phyloP scores from a whole-genome alignment of 495 filamentous ascomycete species.

The Penicillium maclennaniae region DNA sequence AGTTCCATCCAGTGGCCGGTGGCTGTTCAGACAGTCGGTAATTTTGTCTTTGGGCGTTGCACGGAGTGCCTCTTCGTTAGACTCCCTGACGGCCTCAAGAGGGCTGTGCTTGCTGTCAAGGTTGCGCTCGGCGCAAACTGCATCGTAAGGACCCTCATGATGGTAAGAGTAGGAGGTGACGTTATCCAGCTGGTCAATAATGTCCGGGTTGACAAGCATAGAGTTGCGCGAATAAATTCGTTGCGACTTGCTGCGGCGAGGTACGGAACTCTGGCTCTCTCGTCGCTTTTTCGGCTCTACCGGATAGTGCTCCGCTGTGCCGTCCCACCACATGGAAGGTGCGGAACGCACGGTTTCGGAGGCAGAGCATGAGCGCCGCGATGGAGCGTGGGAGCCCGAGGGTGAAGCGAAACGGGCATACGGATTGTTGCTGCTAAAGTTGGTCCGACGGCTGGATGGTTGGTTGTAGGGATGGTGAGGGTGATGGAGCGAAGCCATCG shows the following conservation, averaged over 20 bases:
- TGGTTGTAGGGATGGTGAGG: slow-evolving; percentile 25
- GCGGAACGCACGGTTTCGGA: slow-evolving; percentile 25
- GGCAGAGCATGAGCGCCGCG: slow-evolving; percentile 25
- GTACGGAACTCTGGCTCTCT: slow-evolving; percentile 15
- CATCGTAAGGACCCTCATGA: slow-evolving; percentile 91
- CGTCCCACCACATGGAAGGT: slow-evolving; percentile 26
- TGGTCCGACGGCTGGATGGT: slow-evolving; percentile 6
- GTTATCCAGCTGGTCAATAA: slow-evolving; percentile 75
- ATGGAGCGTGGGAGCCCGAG: slow-evolving; percentile 19
- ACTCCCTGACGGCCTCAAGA: slow-evolving; percentile 68
- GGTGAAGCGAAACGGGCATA: slow-evolving; percentile 37
- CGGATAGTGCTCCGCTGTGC: slow-evolving; percentile 30
- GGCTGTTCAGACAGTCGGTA: slow-evolving; percentile 64
- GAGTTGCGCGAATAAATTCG: slow-evolving; percentile 52
- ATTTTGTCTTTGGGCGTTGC: slow-evolving; percentile 83
- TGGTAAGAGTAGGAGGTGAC: slow-evolving; percentile 64
- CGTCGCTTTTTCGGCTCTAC: slow-evolving; percentile 27
- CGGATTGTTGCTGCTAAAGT: slow-evolving; percentile 34
- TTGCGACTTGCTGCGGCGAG: slow-evolving; percentile 19
- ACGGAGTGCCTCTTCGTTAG: slow-evolving; percentile 72
- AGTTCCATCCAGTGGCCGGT: slow-evolving; percentile 81
- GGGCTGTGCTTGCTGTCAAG: slow-evolving; percentile 58
- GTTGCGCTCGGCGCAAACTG: slow-evolving; percentile 70
- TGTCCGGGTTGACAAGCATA: slow-evolving; percentile 66
- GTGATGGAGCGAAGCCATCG: slow-evolving; percentile 25